These are phyloP conservation scores for Westerdykella ornata DNA, from an alignment of 2,329 filamentous ascomycete genomes.

Conservation along the genomic window DNA sequence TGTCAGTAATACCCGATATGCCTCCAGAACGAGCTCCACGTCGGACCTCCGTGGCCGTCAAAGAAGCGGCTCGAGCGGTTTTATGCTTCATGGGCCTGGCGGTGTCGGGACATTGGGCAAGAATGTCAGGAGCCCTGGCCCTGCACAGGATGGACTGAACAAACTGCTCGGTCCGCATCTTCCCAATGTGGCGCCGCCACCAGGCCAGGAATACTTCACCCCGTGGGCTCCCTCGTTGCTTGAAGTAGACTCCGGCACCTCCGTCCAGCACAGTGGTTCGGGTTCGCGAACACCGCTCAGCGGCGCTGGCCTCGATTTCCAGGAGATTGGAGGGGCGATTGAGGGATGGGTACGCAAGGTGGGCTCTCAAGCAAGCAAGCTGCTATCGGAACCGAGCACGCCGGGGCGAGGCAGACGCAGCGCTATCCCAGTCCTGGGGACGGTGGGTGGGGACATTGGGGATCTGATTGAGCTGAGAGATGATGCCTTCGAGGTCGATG, in stretches of 20 bases:
- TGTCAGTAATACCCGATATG: conserved; percentile 24
- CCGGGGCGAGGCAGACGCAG: conserved; percentile 25
- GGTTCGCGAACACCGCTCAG: conserved; percentile 25
- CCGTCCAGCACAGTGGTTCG: conserved; percentile 19
- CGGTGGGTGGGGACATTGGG: conserved; percentile 44
- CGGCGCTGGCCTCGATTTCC: conserved; percentile 48
- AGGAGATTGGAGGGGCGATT: conserved; percentile 78
- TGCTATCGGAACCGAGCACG: conserved; percentile 30
- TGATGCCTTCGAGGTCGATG: conserved; percentile 47
- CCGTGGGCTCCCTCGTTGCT: conserved; percentile 35
- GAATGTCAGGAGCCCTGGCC: conserved; percentile 67
- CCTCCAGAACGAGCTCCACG: conserved; percentile 28
- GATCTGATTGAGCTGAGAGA: conserved; percentile 65
- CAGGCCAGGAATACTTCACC: conserved; percentile 50
- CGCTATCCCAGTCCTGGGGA: conserved; percentile 34
- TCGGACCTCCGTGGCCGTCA: conserved; percentile 30
- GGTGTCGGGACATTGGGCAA: conserved; percentile 77
- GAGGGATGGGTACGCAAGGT: conserved; percentile 88
- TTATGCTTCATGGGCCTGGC: conserved; percentile 70
- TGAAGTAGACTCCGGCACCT: conserved; percentile 26
- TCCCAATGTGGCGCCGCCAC: conserved; percentile 60
- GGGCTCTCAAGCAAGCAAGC: conserved; percentile 53
- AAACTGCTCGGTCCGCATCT: conserved; percentile 77
- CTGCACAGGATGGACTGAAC: conserved; percentile 77
- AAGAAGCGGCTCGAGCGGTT: conserved; percentile 32